Evolutionary conservation across 1,139 yeast genomes (phyloP).

Genomic region (Pichia sp.): DNA sequence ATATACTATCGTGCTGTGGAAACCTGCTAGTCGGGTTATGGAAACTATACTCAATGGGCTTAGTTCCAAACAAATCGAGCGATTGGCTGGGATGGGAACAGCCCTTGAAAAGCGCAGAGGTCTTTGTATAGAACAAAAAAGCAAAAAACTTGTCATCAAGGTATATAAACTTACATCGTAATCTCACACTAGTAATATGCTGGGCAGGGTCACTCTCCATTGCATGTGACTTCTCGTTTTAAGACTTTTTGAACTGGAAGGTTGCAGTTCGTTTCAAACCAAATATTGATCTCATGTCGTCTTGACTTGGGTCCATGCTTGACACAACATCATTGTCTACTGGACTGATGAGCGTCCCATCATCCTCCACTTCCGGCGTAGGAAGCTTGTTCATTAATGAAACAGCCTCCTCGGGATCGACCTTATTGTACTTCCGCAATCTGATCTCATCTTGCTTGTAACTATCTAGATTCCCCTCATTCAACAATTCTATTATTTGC

Average conservation of each 20-base stretch:
- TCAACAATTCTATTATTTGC: slow-evolving; percentile 56
- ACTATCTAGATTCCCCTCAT: slow-evolving; percentile 46
- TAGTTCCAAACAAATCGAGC: slow-evolving; percentile 78
- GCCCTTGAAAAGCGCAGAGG: slow-evolving; percentile 34
- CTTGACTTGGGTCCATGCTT: slow-evolving; percentile 16
- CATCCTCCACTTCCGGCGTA: slow-evolving; percentile 9
- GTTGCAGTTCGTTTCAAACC: slow-evolving; percentile 26
- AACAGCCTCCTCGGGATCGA: slow-evolving; percentile 57
- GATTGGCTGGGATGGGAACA: slow-evolving; percentile 92
- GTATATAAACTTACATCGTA: not conserved
- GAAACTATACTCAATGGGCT: slow-evolving; percentile 84
- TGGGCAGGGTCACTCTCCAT: too few relatives aligned
- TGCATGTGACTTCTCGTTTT: not conserved
- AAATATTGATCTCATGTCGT: slow-evolving; percentile 25
- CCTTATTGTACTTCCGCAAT: slow-evolving; percentile 56
- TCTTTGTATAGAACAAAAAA: slow-evolving; percentile 8
- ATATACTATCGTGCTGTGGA: slow-evolving; percentile 55
- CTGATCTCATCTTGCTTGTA: slow-evolving; percentile 52
- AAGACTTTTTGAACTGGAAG: slow-evolving; percentile 10
- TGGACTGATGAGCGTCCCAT: slow-evolving; percentile 1
- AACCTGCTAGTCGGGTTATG: slow-evolving; percentile 75
- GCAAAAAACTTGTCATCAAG: not conserved
- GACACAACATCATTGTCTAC: slow-evolving; percentile 1
- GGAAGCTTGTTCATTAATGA: slow-evolving; percentile 43
- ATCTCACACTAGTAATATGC: too few relatives aligned